Percentiles rank a stretch among this genome's conserved stretches.
Conservation (phyloP, 352 stramenopile species). For the Pythium utonaiense region DNA sequence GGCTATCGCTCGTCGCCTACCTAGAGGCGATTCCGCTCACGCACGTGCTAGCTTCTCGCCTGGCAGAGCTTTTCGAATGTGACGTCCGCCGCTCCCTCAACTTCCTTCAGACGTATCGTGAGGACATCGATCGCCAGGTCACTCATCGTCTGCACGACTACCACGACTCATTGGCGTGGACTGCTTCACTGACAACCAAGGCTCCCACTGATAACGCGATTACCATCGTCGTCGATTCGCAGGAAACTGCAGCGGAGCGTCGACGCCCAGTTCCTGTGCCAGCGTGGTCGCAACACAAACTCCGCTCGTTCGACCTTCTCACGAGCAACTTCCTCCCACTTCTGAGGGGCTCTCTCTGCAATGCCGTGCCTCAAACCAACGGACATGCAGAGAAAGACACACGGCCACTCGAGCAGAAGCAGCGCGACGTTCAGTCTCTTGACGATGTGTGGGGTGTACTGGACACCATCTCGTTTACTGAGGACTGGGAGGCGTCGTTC, state of each 20-base stretch:
- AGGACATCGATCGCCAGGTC: slow-evolving; percentile 9
- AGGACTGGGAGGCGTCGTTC: slow-evolving; percentile 10
- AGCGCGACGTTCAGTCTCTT: slow-evolving; percentile 34
- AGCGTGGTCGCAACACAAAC: slow-evolving; percentile 43
- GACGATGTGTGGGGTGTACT: slow-evolving; percentile 41
- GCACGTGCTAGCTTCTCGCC: slow-evolving; percentile 28
- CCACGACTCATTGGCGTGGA: slow-evolving; percentile 7
- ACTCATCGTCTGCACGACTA: neutral
- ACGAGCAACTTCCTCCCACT: slow-evolving; percentile 53
- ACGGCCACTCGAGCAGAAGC: slow-evolving; percentile 27
- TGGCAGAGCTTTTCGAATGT: slow-evolving; percentile 55
- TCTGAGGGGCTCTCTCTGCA: slow-evolving; percentile 22
- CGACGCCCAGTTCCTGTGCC: slow-evolving; percentile 25
- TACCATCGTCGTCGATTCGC: slow-evolving; percentile 7
- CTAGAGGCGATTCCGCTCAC: slow-evolving; percentile 48
- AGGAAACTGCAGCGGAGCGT: neutral
- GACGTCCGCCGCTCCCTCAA: slow-evolving; percentile 70
- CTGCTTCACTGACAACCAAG: neutral
- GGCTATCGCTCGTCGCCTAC: slow-evolving; percentile 57
- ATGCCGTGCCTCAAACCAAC: neutral
- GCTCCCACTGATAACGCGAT: neutral
- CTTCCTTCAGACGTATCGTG: slow-evolving; percentile 55
- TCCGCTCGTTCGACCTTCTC: slow-evolving; percentile 54
- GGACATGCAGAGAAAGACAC: neutral
- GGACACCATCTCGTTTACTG: slow-evolving; percentile 30